phyloP scores from a whole-genome alignment of 805 yeast genomes.

The Dipodascopsis uninucleata region DNA sequence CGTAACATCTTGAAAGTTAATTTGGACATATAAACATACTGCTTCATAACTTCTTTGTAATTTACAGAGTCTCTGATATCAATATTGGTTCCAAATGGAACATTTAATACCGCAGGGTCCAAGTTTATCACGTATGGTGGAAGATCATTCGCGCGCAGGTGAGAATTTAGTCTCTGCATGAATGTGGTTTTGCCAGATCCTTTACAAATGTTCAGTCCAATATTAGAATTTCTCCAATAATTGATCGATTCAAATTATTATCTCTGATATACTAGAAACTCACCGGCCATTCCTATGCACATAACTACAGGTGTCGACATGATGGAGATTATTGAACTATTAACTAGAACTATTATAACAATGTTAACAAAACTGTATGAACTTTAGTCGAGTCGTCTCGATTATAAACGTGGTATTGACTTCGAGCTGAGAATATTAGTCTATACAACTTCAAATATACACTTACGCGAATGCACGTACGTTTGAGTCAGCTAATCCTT shows the following conservation, averaged over 20 bases:
- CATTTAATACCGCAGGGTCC: conserved; percentile 92
- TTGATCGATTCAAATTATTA: background rate
- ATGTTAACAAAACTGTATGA: too few species aligned
- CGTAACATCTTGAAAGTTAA: too few species aligned
- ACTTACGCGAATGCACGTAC: too few species aligned
- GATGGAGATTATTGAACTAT: too few species aligned
- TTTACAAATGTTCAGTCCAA: background rate
- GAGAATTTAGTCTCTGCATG: conserved; percentile 90
- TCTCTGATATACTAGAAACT: background rate
- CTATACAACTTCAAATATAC: too few species aligned
- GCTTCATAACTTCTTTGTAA: conserved; percentile 94
- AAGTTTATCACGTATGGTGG: conserved; percentile 91
- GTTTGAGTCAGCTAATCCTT: too few species aligned
- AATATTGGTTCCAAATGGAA: conserved; percentile 92
- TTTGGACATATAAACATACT: conserved; percentile 35
- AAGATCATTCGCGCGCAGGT: conserved; percentile 60
- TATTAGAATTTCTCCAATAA: background rate
- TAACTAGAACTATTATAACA: too few species aligned
- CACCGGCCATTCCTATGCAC: conserved; percentile 50
- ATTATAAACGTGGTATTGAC: too few species aligned
- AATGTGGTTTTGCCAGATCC: conserved; percentile 95
- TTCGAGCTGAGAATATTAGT: too few species aligned
- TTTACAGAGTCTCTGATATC: conserved; percentile 96
- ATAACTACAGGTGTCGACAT: conserved; percentile 43
- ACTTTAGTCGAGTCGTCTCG: too few species aligned